Evolutionary conservation across 2,329 filamentous ascomycete species (phyloP).

Genomic region (Neurospora crassa): DNA sequence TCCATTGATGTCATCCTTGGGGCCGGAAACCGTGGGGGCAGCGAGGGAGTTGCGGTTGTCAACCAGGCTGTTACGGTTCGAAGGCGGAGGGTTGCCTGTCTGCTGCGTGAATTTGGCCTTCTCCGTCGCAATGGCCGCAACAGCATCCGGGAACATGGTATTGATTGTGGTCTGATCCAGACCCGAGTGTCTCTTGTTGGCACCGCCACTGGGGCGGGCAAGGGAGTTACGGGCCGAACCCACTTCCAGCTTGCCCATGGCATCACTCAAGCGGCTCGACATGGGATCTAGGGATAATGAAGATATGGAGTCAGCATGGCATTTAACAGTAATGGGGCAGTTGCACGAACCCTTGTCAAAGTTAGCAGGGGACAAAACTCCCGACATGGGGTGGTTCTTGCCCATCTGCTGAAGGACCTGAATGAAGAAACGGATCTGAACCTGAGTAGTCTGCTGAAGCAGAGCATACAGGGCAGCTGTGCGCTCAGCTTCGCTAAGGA

Average conservation of each 20-base stretch:
- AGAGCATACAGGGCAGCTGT: conserved; percentile 93
- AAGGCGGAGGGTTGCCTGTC: conserved; percentile 79
- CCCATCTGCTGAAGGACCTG: conserved; percentile 98
- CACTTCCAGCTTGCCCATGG: conserved; percentile 89
- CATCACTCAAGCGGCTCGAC: conserved; percentile 91
- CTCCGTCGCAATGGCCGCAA: conserved; percentile 95
- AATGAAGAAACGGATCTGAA: conserved; percentile 98
- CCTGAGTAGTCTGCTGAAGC: conserved; percentile 95
- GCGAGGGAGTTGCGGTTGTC: conserved; percentile 68
- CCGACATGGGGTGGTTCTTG: conserved; percentile 94
- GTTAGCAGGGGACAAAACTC: conserved; percentile 85
- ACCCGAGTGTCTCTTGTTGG: conserved; percentile 87
- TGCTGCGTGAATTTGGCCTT: conserved; percentile 96
- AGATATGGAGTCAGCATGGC: conserved; percentile 4
- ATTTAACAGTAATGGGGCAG: neutral
- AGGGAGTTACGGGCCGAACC: conserved; percentile 82
- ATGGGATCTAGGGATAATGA: conserved; percentile 64
- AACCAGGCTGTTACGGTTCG: conserved; percentile 84
- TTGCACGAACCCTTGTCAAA: conserved; percentile 78
- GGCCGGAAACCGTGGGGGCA: conserved; percentile 64
- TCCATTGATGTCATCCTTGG: conserved; percentile 54
- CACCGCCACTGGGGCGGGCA: conserved; percentile 67
- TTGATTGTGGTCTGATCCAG: conserved; percentile 90
- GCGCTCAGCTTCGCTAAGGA: conserved; percentile 90
- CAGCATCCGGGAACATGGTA: conserved; percentile 97